Percentiles rank a stretch among this genome's conserved stretches.
Conservation (phyloP, 225 moss, liverwort and hornwort species). For the Asterella californica region DNA sequence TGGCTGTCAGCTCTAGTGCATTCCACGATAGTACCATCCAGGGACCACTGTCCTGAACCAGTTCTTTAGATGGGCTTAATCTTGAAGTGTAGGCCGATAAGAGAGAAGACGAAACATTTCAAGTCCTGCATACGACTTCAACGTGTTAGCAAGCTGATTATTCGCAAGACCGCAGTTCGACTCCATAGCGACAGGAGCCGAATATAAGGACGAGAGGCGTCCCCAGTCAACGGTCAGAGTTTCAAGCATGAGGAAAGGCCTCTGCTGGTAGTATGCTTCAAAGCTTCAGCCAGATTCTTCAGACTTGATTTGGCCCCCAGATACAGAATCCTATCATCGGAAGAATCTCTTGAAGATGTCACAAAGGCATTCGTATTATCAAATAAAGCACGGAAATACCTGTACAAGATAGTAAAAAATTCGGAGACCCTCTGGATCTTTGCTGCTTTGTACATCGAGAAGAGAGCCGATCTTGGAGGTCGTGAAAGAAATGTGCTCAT, state of each 20-base stretch:
- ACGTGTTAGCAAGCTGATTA: neutral
- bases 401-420: slow-evolving; percentile 96
- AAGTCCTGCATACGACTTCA: slow-evolving; percentile 54
- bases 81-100: slow-evolving; percentile 75
- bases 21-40: neutral
- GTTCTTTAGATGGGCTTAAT: slow-evolving; percentile 52
- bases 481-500: slow-evolving; percentile 92
- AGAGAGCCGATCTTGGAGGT: slow-evolving; percentile 95
- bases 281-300: neutral
- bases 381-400: slow-evolving; percentile 28
- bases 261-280: neutral
- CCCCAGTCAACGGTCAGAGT: neutral
- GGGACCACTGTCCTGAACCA: too few species aligned
- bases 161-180: neutral
- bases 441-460: slow-evolving; percentile 94
- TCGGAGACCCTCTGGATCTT: slow-evolving; percentile 86
- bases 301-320: neutral
- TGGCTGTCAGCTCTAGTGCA: neutral
- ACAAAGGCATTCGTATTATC: neutral
- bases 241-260: neutral
- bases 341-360: neutral
- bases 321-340: neutral
- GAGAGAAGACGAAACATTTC: slow-evolving; percentile 87
- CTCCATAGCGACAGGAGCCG: neutral
- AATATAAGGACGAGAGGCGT: neutral